Base-by-base conservation (phyloP, 805 yeast genomes). In the Yarrowia divulgata region DNA sequence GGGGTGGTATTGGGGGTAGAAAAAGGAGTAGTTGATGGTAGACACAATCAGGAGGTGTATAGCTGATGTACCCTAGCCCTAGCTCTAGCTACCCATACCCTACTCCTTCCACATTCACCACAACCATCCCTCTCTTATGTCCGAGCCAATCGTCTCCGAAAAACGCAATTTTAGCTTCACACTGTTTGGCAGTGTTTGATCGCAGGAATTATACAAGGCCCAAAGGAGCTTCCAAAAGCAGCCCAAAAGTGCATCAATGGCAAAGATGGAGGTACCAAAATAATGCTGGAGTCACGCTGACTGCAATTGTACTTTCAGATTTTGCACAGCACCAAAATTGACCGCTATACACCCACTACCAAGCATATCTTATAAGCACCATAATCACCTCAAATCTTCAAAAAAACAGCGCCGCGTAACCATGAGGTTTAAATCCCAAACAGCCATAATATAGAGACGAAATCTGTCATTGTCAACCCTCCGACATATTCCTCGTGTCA, bases 81-180 rank as follows among this genome's bases (percentile, higher is more conserved):
- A 23, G 29, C 29, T 23, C 2, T 4, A 4, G 4, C 29, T n/a
- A 23, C 29, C 29, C 29, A 23, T 23, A 23, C 29, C 29, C 29
- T 23, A 23, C 29, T 14, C n/a, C 34, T 3, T 16, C 39, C 19
- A 10, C 3, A 19, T 0, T 19, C 14, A 14, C 8, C 60, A 34
- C 37, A 19, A 37, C 23, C 16, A 43, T 3, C 18, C 14, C 40
- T 7, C 16, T 55, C 42, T 45, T 60, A 60, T 45, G 52, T 60
- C 66, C 52, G 66, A 45, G 66, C 66, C 66, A 60, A 60, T 60
- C 64, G 49, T 43, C 48, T 57, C 64, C 64, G 64, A 57, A 57
- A 43, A 57, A 57, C 49, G 49, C 49, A 43, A 57, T 57, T 57
- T 57, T 8, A 57, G 18, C 39, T 57, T 57, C 32, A 14, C 29